phyloP scores from a whole-genome alignment of 129 eudicot species.

The Flaveria linearis region DNA sequence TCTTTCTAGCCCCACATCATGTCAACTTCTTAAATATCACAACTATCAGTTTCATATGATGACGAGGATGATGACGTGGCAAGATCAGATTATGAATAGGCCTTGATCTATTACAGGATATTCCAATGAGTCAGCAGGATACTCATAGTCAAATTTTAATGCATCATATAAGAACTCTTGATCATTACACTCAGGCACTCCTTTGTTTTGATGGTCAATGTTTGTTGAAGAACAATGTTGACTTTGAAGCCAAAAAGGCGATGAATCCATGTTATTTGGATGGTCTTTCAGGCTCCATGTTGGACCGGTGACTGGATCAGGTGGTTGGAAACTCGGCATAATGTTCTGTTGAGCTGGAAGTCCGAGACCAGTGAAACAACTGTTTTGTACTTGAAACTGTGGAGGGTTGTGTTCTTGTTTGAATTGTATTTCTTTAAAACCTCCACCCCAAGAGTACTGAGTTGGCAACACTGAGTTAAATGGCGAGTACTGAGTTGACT shows the following conservation, averaged over 20 bases:
- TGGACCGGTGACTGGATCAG: conserved; percentile 41
- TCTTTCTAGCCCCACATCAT: background rate
- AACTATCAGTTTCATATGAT: conserved; percentile 17
- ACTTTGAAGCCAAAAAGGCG: conserved; percentile 50
- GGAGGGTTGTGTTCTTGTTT: conserved; percentile 47
- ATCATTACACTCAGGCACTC: conserved; percentile 27
- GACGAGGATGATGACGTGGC: conserved; percentile 14
- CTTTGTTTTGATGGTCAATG: conserved; percentile 42
- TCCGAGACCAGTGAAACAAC: conserved; percentile 38
- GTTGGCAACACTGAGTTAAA: conserved; percentile 41
- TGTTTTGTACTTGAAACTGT: conserved; percentile 37
- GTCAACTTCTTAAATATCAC: conserved; percentile 15
- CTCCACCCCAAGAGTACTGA: conserved; percentile 50
- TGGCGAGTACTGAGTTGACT: conserved; percentile 38
- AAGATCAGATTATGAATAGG: conserved; percentile 53
- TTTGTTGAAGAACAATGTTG: conserved; percentile 42
- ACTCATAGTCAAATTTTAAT: conserved; percentile 61
- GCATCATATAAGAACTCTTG: conserved; percentile 52
- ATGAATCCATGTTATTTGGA: conserved; percentile 42
- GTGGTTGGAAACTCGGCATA: conserved; percentile 37
- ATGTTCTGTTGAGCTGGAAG: conserved; percentile 34
- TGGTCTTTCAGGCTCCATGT: conserved; percentile 45
- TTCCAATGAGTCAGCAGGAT: conserved; percentile 53
- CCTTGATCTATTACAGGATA: conserved; percentile 77
- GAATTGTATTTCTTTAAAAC: conserved; percentile 44